Percentiles rank a stretch among this genome's conserved stretches.
These are phyloP conservation scores for Bipolaris oryzae DNA, from an alignment of 2,329 filamentous ascomycete genomes.

Conservation along the genomic window DNA sequence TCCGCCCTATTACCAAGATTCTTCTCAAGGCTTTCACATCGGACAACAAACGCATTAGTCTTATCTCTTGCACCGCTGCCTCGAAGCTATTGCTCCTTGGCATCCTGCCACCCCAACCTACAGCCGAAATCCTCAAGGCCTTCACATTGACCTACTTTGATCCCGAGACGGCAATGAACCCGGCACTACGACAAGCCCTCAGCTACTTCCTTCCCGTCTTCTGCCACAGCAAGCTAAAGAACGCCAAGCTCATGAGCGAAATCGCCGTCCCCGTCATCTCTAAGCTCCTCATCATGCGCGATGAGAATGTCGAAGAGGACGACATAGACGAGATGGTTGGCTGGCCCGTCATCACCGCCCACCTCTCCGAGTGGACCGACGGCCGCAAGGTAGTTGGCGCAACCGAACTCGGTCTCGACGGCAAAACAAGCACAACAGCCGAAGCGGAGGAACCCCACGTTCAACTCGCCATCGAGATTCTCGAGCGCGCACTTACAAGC, in stretches of 20 bases:
- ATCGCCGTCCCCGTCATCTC: conserved; percentile 78
- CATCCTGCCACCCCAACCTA: conserved; percentile 58
- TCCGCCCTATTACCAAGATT: conserved; percentile 77
- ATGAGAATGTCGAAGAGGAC: conserved; percentile 72
- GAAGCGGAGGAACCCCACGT: conserved; percentile 81
- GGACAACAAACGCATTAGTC: conserved; percentile 74
- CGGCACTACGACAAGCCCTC: conserved; percentile 81
- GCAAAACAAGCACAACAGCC: conserved; percentile 60
- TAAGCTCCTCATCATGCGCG: conserved; percentile 64
- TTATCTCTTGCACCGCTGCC: conserved; percentile 78
- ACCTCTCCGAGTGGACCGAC: conserved; percentile 93
- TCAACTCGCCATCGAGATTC: conserved; percentile 74
- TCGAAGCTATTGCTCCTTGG: conserved; percentile 87
- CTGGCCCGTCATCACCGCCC: conserved; percentile 77
- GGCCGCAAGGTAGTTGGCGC: conserved; percentile 76
- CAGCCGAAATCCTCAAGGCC: conserved; percentile 78
- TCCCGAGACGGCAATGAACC: conserved; percentile 78
- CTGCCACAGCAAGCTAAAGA: conserved; percentile 81
- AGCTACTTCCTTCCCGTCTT: conserved; percentile 96
- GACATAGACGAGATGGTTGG: conserved; percentile 76
- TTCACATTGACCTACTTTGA: conserved; percentile 89
- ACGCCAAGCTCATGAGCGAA: conserved; percentile 79
- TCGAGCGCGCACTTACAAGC: conserved; percentile 73
- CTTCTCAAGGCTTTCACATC: conserved; percentile 77
- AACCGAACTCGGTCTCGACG: conserved; percentile 50